Evolutionary conservation across 306 rosid species (phyloP).

Genomic region (Cucurbita maxima): DNA sequence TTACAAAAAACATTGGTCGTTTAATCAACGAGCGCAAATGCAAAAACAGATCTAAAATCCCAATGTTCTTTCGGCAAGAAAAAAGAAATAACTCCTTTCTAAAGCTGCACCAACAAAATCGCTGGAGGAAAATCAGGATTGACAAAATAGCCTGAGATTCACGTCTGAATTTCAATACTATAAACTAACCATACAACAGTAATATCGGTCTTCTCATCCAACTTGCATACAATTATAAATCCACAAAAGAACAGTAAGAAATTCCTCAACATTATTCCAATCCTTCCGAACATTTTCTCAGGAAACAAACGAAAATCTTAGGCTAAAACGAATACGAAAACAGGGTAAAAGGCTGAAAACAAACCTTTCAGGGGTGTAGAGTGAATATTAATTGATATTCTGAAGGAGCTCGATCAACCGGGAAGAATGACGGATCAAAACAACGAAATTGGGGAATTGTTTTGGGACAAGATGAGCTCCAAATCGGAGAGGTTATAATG

Average conservation of each 20-base stretch:
- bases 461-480: not conserved
- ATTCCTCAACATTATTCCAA: not conserved
- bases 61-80: not conserved
- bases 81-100: not conserved
- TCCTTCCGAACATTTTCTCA: not conserved
- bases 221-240: not conserved
- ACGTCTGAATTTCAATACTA: not conserved
- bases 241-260: not conserved
- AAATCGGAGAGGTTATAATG: not conserved
- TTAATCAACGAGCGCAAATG: not conserved
- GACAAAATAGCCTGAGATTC: not conserved
- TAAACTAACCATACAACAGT: not conserved
- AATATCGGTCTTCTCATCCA: not conserved
- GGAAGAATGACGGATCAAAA: not conserved
- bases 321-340: not conserved
- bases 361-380: not conserved
- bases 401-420: constrained; percentile 1
- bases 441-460: not conserved
- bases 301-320: not conserved
- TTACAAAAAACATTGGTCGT: not conserved
- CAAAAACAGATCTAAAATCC: not conserved
- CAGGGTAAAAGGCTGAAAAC: not conserved
- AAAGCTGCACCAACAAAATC: not conserved
- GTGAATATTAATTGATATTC: not conserved
- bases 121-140: not conserved